Base-by-base conservation (phyloP, 2,329 filamentous ascomycete genomes). In the Huntiella moniliformis region DNA sequence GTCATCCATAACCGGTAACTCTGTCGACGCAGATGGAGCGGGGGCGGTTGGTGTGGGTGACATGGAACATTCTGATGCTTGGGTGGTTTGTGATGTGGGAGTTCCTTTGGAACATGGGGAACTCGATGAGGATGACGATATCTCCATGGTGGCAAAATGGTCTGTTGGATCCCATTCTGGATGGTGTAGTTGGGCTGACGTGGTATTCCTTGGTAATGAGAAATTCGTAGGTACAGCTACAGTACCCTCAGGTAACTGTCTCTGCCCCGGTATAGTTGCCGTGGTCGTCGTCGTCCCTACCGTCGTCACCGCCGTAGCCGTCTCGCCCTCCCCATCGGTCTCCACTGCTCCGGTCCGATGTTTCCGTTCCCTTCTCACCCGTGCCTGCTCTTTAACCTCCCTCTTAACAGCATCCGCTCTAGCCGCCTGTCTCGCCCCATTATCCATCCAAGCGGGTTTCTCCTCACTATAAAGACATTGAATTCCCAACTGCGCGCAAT, bases 371-470 rank as follows among this genome's bases (percentile, higher is more conserved):
- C 69, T 60, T 2, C 71, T 65, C 54, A 63, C 64, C 51, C 59
- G 61, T 22, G 70, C 68, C 51, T 66, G 67, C 44, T 65, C 61
- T 58, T 74, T 76, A 50, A 77, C 67, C 56, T 75, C 66, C n/a
- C 58, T 57, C 57, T 76, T 77, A 51, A 77, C 58, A 51, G 56
- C 60, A 46, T 70, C 66, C 16, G 67, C 67, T 61, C 66, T 72
- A 47, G 66, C 61, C 51, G 63, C 65, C 52, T 74, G 70, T 49
- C 55, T 60, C 1, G 57, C 55, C 7, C 64, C 69, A 40, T 63
- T 65, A 49, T 74, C 71, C 70, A 74, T 73, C 70, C 71, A 74
- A 4, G 67, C 66, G 11, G 71, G 71, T 55, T 71, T 75, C 17
- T 60, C 57, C 2, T 68, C 62, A 49, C 60, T 58, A 52, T 67